Conservation (phyloP, 1,284 basidiomycete genomes). For the Fomitopsis schrenkii region DNA sequence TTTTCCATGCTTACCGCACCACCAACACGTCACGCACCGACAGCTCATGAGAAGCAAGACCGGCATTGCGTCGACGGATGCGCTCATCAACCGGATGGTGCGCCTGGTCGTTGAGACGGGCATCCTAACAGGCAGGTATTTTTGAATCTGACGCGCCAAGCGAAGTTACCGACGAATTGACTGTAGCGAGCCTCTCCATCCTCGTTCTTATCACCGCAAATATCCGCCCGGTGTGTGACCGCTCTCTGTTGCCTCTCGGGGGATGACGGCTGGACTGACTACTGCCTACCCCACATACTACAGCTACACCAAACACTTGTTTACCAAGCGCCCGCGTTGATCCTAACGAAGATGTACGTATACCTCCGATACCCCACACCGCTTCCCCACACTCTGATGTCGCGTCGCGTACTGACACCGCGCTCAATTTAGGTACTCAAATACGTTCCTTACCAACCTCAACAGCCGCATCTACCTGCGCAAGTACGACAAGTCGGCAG, state of each 20-base stretch:
- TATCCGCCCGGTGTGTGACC: not conserved
- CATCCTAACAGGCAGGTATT: slow-evolving; percentile 12
- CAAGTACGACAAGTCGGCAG: not conserved
- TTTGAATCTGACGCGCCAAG: not conserved
- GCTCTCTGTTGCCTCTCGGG: not conserved
- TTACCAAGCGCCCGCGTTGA: not conserved
- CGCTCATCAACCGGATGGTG: slow-evolving; percentile 11
- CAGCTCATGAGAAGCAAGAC: slow-evolving; percentile 7
- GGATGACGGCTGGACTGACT: not conserved
- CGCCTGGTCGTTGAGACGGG: slow-evolving; percentile 16
- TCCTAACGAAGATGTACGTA: not conserved
- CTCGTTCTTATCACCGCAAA: slow-evolving; percentile 2
- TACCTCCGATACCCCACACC: not conserved
- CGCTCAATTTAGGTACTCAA: not conserved
- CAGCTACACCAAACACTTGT: not conserved
- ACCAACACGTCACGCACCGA: not conserved
- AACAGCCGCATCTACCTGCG: not conserved
- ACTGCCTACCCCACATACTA: no score
- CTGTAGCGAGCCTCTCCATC: slow-evolving; percentile 1
- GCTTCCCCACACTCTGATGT: not conserved
- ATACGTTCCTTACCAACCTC: slow-evolving; percentile 1
- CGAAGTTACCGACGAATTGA: not conserved
- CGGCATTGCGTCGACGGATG: slow-evolving; percentile 10
- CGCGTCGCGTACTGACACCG: not conserved
- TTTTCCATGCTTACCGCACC: not conserved